Percentiles rank a stretch among this genome's conserved stretches.
These are phyloP conservation scores for Starmerella powellii DNA, from an alignment of 805 yeast species.

Conservation along the genomic window DNA sequence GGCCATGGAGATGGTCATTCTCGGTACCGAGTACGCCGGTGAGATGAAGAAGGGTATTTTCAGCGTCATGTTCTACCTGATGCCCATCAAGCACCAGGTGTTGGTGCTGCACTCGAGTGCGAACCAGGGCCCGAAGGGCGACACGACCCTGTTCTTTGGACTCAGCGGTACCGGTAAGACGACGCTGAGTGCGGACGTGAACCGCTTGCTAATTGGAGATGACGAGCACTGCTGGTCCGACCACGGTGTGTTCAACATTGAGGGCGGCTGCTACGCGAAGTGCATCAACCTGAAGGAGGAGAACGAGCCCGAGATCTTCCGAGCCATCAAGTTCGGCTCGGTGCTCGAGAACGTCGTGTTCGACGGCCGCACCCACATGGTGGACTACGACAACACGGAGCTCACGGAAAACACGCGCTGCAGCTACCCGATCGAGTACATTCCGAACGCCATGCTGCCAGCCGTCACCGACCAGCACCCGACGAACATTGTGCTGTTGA, in stretches of 20 bases:
- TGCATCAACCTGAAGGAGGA: slow-evolving; percentile 80
- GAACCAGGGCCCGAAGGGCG: slow-evolving; percentile 77
- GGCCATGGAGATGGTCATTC: slow-evolving; percentile 95
- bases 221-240: slow-evolving; percentile 99
- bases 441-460: slow-evolving; percentile 92
- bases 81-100: slow-evolving; percentile 88
- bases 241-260: slow-evolving; percentile 95
- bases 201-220: slow-evolving; percentile 89
- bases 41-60: slow-evolving; percentile 99
- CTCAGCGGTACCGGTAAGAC: slow-evolving; percentile 98
- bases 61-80: slow-evolving; percentile 96
- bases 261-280: slow-evolving; percentile 99
- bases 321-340: slow-evolving; percentile 88
- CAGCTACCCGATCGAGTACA: slow-evolving; percentile 95
- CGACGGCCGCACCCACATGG: slow-evolving; percentile 64
- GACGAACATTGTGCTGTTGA: slow-evolving; percentile 76
- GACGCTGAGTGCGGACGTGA: slow-evolving; percentile 90
- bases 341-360: slow-evolving; percentile 87
- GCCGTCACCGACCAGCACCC: slow-evolving; percentile 86
- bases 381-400: slow-evolving; percentile 68
- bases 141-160: slow-evolving; percentile 92
- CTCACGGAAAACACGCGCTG: slow-evolving; percentile 97
- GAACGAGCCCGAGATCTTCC: slow-evolving; percentile 95
- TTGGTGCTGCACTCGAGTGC: slow-evolving; percentile 91
- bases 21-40: slow-evolving; percentile 98